Percentiles rank a stretch among this genome's conserved stretches.
These are phyloP conservation scores for Rhizopogon roseolus DNA, from an alignment of 768 basidiomycete species.

Conservation along the genomic window DNA sequence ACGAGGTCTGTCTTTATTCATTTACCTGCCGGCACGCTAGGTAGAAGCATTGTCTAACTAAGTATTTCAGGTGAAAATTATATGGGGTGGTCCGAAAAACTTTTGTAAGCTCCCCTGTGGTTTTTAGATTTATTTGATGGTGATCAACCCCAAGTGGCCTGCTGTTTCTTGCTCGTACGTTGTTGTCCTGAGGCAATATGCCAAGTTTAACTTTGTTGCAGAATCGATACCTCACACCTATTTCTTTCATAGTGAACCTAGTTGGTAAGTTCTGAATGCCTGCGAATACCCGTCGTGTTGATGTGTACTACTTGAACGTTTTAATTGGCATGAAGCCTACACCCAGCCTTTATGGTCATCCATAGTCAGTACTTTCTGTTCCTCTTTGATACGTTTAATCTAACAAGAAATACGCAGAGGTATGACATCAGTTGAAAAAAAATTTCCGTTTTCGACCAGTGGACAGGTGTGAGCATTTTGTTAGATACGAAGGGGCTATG, in stretches of 20 bases:
- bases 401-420: neutral
- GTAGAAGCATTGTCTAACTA: neutral
- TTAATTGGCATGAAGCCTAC: constrained; percentile 8
- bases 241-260: constrained; percentile 58
- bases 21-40: neutral
- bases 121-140: neutral
- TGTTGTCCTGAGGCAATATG: neutral
- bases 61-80: constrained; percentile 25
- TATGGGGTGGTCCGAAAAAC: constrained; percentile 34
- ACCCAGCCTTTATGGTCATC: constrained; percentile 10
- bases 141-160: constrained; percentile 20
- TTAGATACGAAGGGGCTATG: constrained; percentile 47
- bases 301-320: neutral
- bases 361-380: neutral
- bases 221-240: constrained; percentile 63
- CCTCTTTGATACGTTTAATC: neutral
- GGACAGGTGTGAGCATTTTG: constrained; percentile 39
- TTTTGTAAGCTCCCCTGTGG: constrained; percentile 21
- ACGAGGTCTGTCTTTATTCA: constrained; percentile 25
- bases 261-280: constrained; percentile 17
- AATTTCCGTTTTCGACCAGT: neutral
- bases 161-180: constrained; percentile 34
- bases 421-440: neutral
- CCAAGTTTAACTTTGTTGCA: constrained; percentile 23
- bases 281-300: neutral